Conservation (phyloP, 768 basidiomycete species). For the Trametes cubensis region DNA sequence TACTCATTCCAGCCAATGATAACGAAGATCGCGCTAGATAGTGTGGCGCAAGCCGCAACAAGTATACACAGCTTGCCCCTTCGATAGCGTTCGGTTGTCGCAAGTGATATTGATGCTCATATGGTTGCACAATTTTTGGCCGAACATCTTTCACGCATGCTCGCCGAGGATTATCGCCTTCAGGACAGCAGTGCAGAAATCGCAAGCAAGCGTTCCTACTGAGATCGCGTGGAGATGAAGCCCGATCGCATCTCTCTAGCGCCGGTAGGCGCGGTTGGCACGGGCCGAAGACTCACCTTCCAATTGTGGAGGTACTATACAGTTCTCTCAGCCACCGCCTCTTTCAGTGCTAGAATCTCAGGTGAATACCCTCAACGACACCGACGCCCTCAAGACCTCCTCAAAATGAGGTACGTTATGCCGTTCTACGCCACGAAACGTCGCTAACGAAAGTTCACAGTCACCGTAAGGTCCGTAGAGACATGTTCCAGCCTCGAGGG, state of each 20-base stretch:
- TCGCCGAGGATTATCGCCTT: too few relatives aligned
- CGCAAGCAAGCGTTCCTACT: constrained; percentile 8
- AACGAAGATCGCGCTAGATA: too few relatives aligned
- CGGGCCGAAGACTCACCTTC: not conserved
- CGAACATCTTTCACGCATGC: too few relatives aligned
- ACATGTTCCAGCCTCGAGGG: not conserved
- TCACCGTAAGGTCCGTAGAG: constrained; percentile 79
- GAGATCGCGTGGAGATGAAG: not conserved
- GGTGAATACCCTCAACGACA: constrained; percentile 23
- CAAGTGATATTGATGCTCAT: too few relatives aligned
- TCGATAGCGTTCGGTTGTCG: too few relatives aligned
- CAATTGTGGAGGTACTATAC: constrained; percentile 25
- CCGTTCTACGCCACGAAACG: not conserved
- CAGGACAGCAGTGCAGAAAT: too few relatives aligned
- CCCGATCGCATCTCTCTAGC: constrained; percentile 6
- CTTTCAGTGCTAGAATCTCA: constrained; percentile 9
- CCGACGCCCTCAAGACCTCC: constrained; percentile 33
- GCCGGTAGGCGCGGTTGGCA: not conserved
- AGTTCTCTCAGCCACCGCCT: constrained; percentile 35
- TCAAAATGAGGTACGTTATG: constrained; percentile 43
- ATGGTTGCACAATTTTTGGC: too few relatives aligned
- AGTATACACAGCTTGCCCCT: too few relatives aligned
- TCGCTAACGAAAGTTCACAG: constrained; percentile 43
- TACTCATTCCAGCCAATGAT: too few relatives aligned
- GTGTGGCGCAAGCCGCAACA: too few relatives aligned